Conservation (phyloP, 1,284 basidiomycete species). For the Gymnopus androsaceus region DNA sequence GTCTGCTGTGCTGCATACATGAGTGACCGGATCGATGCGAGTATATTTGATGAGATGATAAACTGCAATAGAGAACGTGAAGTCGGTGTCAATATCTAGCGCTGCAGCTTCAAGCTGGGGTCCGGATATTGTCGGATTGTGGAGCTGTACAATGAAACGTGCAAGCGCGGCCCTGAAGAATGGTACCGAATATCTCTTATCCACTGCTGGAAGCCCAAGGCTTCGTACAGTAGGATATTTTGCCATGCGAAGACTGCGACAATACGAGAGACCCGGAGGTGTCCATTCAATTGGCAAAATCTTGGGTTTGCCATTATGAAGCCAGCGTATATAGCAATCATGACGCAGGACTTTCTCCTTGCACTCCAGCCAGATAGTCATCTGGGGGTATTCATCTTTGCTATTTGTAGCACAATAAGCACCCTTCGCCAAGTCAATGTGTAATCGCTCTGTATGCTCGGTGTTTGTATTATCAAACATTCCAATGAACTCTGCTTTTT, state of each 20-base stretch:
- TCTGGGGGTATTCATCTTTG: slow-evolving; percentile 16
- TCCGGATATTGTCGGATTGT: slow-evolving; percentile 12
- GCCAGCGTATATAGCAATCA: slow-evolving; percentile 26
- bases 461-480: slow-evolving; percentile 1
- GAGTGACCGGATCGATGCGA: slow-evolving; percentile 11
- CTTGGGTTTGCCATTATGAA: slow-evolving; percentile 1
- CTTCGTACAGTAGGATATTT: slow-evolving; percentile 23
- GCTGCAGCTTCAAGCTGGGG: slow-evolving; percentile 7
- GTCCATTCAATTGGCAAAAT: slow-evolving; percentile 1
- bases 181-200: slow-evolving; percentile 26
- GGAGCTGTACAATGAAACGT: slow-evolving; percentile 23
- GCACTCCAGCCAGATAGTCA: slow-evolving; percentile 37
- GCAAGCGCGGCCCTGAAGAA: slow-evolving; percentile 31
- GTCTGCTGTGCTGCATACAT: slow-evolving; percentile 14
- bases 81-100: neutral
- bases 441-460: neutral
- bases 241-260: slow-evolving; percentile 22
- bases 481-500: neutral
- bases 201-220: slow-evolving; percentile 3
- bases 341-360: slow-evolving; percentile 27
- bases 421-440: slow-evolving; percentile 1
- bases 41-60: slow-evolving; percentile 18
- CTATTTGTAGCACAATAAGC: neutral
- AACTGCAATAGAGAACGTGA: neutral
- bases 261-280: slow-evolving; percentile 19